Evolutionary conservation across 805 yeast species (phyloP), one percentile per base, ranked within the genome.

Genomic region (Candida coquimbonensis): DNA sequence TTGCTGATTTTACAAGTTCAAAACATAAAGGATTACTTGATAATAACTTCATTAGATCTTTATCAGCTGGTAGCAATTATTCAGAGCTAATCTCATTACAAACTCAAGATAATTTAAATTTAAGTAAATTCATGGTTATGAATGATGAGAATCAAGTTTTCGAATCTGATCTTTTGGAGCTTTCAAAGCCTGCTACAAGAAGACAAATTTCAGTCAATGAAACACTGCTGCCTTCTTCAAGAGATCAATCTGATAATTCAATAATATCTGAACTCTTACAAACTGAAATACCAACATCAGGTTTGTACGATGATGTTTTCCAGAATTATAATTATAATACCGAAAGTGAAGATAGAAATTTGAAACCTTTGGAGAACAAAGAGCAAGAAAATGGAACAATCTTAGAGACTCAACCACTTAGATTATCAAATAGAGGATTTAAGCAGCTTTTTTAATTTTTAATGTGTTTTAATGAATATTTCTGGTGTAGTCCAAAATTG

Each of bases 1-100:
- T 36, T 24, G 56, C 58, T 16, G 62, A 59, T 42, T 57, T 59
- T 25, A 57, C 62, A 21, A 49, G 48, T 12, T 48, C 59, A 1
- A 59, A 48, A 31, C 57, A 56, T 43, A 26, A 37, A 19, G 17
- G 12, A 5, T 14, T 16, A 14, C 9, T n/a, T 34, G 12, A 16
- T 14, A 7, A 9, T 14, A 24, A 24, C 11, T 7, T 11, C 6
- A 37, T 16, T 7, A 17, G 37, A 17, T 7, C 40, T n/a, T 24
- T 42, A 27, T 37, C 39, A 24, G n/a, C 35, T 13, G 21, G 25
- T 9, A 36, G 35, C 24, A 26, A 29, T 29, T 2, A 11, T 11
- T 42, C 40, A 9, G 48, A 48, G n/a, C 24, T 45, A 26, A 33
- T 45, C n/a, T 38, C 45, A 7, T 35, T 45, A 26, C 36, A 38